Evolutionary conservation across 1,139 yeast genomes (phyloP), one percentile per base, ranked within the genome.

Genomic region (Debaryomyces nepalensis): DNA sequence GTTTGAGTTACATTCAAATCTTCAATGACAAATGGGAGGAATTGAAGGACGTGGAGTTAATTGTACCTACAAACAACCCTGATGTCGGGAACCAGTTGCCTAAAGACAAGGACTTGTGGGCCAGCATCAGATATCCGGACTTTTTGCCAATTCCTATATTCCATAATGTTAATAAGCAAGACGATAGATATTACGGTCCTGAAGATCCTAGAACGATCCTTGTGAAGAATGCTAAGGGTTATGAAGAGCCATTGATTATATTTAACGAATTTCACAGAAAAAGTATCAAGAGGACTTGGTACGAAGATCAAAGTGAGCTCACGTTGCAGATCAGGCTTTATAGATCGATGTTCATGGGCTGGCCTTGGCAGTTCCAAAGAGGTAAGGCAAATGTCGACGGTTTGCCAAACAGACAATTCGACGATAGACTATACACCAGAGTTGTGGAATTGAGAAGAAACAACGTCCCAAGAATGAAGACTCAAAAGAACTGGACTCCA

Each of bases 141-240:
- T 46, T 69, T 20, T 40, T 69, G 14, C 63, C 65, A 5, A 54
- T 68, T 24, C 74, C 74, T 1, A 56, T 64, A 32, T 63, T 48
- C 44, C 66, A 62, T 38, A 60, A 63, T 39, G 53, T 53, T 8
- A 19, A 26, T 5, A 45, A 53, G 16, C 45, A 51, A 11, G 41
- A 51, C 1, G 45, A 46, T 11, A 51, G 53, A 34, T 68, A 53
- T 44, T 60, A 66, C 39, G 77, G 76, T 0, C 70, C 76, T 1
- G 76, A 71, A 45, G 76, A 72, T 46, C 73, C 76, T 1, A 57
- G 74, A 27, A 53, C 70, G 3, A 41, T 70, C 3, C 47, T 70
- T 8, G 63, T 65, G 5, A 58, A 54, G 33, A 68, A 66, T 44
- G 45, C 52, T 5, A 44, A 50, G n/a, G 68, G 71, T 2, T 49